Conservation (phyloP, 2,329 filamentous ascomycete species). For the Helminthosporium solani region DNA sequence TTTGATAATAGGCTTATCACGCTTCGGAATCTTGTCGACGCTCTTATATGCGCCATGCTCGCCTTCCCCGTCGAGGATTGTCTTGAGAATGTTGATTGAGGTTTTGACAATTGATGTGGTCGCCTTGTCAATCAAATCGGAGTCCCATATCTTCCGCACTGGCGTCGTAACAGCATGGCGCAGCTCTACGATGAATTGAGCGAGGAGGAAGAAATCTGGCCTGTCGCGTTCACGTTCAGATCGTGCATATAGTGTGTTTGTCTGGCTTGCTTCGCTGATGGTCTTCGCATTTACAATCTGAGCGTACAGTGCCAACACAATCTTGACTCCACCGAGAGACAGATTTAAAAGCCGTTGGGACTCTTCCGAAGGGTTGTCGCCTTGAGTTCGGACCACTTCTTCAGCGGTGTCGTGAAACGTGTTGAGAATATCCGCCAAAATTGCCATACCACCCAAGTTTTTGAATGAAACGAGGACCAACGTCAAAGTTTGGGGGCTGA, state of each 20-base stretch:
- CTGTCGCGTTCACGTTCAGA: slow-evolving; percentile 56
- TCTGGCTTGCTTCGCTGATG: slow-evolving; percentile 73
- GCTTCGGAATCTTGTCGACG: slow-evolving; percentile 58
- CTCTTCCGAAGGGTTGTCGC: slow-evolving; percentile 49
- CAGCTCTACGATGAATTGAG: slow-evolving; percentile 83
- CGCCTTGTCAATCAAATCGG: slow-evolving; percentile 77
- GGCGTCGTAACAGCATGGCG: slow-evolving; percentile 77
- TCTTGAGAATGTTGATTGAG: slow-evolving; percentile 79
- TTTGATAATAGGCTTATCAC: slow-evolving; percentile 49
- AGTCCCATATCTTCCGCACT: slow-evolving; percentile 80
- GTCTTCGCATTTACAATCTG: slow-evolving; percentile 75
- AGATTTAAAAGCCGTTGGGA: slow-evolving; percentile 43
- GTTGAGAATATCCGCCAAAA: slow-evolving; percentile 70
- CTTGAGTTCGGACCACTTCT: slow-evolving; percentile 46
- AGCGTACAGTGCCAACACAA: slow-evolving; percentile 79
- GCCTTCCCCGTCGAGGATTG: slow-evolving; percentile 72
- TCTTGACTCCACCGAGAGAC: slow-evolving; percentile 67
- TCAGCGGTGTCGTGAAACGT: slow-evolving; percentile 64
- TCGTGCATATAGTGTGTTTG: slow-evolving; percentile 54
- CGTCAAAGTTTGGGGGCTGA: slow-evolving; percentile 51
- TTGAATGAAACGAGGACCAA: slow-evolving; percentile 86
- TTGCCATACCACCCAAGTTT: slow-evolving; percentile 71
- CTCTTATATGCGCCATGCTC: slow-evolving; percentile 67
- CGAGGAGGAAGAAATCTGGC: slow-evolving; percentile 63
- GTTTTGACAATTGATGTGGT: slow-evolving; percentile 74